These are phyloP conservation scores for Neurospora africana DNA, from an alignment of 495 filamentous ascomycete species.

Conservation along the genomic window DNA sequence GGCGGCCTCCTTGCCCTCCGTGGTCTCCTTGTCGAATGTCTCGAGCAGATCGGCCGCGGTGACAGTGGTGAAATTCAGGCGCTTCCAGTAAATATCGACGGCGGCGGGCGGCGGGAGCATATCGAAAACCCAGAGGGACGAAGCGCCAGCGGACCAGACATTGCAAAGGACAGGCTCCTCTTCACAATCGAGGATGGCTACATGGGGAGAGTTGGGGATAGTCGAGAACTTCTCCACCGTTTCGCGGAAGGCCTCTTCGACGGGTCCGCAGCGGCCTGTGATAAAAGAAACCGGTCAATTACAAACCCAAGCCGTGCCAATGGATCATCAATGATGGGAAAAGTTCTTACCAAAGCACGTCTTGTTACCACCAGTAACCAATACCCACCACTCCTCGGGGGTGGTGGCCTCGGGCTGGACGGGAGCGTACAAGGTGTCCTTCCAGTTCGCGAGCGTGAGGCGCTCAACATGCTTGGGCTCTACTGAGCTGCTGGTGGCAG, in stretches of 20 bases:
- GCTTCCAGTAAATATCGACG: slow-evolving; percentile 50
- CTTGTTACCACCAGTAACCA: slow-evolving; percentile 76
- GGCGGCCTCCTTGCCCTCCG: slow-evolving; percentile 27
- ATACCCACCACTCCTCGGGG: slow-evolving; percentile 71
- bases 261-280: slow-evolving; percentile 33
- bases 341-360: slow-evolving; percentile 60
- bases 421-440: slow-evolving; percentile 51
- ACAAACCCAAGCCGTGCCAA: too few relatives aligned
- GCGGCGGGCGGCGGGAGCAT: slow-evolving; percentile 43
- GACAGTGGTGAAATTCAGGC: slow-evolving; percentile 55
- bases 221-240: slow-evolving; percentile 56
- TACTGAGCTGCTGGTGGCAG: slow-evolving; percentile 29
- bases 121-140: slow-evolving; percentile 62
- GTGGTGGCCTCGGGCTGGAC: slow-evolving; percentile 41
- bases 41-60: slow-evolving; percentile 51
- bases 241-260: slow-evolving; percentile 46
- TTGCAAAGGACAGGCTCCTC: slow-evolving; percentile 70
- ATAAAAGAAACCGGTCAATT: neutral
- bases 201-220: slow-evolving; percentile 54
- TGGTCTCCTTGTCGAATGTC: slow-evolving; percentile 53
- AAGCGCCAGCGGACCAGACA: slow-evolving; percentile 62
- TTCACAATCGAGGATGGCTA: slow-evolving; percentile 73
- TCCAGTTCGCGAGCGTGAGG: slow-evolving; percentile 65
- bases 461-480: slow-evolving; percentile 40
- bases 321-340: neutral